phyloP scores from a whole-genome alignment of 805 yeast species.

The Ogataea naganishii region DNA sequence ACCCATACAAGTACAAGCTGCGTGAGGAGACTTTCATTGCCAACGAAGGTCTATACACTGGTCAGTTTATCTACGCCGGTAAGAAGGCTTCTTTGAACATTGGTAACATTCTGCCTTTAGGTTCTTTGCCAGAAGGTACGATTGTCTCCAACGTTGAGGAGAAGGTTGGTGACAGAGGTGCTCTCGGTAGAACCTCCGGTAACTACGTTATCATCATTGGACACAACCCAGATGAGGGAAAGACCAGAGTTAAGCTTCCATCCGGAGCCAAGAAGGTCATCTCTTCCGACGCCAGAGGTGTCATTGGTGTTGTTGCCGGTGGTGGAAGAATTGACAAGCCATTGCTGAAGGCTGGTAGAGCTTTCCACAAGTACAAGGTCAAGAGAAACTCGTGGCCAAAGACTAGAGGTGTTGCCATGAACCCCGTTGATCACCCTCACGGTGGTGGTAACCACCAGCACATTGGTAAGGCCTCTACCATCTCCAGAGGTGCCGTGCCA shows the following conservation, averaged over 20 bases:
- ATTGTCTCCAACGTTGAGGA: slow-evolving; percentile 97
- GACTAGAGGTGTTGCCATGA: slow-evolving; percentile 99
- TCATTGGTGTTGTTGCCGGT: slow-evolving; percentile 99
- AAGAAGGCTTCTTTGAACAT: slow-evolving; percentile 94
- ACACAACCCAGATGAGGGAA: slow-evolving; percentile 98
- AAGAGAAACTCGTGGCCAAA: slow-evolving; percentile 99
- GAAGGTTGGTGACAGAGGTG: slow-evolving; percentile 99
- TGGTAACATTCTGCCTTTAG: slow-evolving; percentile 96
- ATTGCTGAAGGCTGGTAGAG: slow-evolving; percentile 99
- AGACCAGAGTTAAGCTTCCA: slow-evolving; percentile 98
- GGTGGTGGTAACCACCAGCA: slow-evolving; percentile 99
- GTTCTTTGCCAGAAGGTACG: slow-evolving; percentile 98
- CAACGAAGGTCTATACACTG: slow-evolving; percentile 99
- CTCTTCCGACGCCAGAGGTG: slow-evolving; percentile 97
- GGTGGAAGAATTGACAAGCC: slow-evolving; percentile 99
- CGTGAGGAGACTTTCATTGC: slow-evolving; percentile 99
- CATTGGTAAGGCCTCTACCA: slow-evolving; percentile 99
- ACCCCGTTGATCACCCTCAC: slow-evolving; percentile 99
- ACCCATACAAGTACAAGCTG: slow-evolving; percentile 97
- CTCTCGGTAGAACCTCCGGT: slow-evolving; percentile 99
- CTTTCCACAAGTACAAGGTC: slow-evolving; percentile 98
- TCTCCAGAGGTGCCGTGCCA: slow-evolving; percentile 98
- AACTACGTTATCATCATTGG: slow-evolving; percentile 98
- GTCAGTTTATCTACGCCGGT: slow-evolving; percentile 99
- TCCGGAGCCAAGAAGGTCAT: slow-evolving; percentile 98